Conservation (phyloP, 2,329 filamentous ascomycete species). For the Exophiala aquamarina region DNA sequence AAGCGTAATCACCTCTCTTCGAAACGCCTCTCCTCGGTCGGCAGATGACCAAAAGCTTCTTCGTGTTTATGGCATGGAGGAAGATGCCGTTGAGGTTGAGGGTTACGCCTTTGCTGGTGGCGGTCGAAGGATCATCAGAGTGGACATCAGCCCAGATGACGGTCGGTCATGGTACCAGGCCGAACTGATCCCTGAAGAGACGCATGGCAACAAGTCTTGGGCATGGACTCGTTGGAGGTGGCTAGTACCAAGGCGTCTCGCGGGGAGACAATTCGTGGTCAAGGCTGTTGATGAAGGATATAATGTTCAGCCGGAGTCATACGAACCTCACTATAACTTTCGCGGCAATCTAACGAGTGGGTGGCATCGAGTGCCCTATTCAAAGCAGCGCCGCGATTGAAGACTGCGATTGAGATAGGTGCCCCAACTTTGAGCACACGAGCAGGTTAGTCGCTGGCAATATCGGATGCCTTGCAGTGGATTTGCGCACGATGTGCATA, state of each 20-base stretch:
- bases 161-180: constrained; percentile 66
- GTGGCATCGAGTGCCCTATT: constrained; percentile 57
- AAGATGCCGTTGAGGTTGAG: constrained; percentile 38
- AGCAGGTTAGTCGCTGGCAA: too few species aligned
- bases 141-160: constrained; percentile 65
- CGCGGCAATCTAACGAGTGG: constrained; percentile 65
- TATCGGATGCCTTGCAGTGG: too few species aligned
- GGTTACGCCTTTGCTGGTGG: constrained; percentile 70
- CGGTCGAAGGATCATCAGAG: constrained; percentile 64
- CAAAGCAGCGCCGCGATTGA: not conserved
- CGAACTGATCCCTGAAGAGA: constrained; percentile 53
- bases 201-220: constrained; percentile 55
- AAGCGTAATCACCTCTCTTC: constrained; percentile 58
- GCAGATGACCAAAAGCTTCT: constrained; percentile 6
- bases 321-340: constrained; percentile 52
- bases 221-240: constrained; percentile 64
- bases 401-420: too few species aligned
- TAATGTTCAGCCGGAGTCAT: constrained; percentile 62
- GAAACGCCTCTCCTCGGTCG: constrained; percentile 1
- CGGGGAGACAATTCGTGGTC: constrained; percentile 57
- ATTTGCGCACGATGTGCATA: too few species aligned
- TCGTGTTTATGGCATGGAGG: constrained; percentile 23
- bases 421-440: too few species aligned
- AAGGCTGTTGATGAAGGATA: constrained; percentile 67
- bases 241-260: constrained; percentile 39